Evolutionary conservation across 441 rosid species (phyloP).

Genomic region (Adansonia grandidieri): DNA sequence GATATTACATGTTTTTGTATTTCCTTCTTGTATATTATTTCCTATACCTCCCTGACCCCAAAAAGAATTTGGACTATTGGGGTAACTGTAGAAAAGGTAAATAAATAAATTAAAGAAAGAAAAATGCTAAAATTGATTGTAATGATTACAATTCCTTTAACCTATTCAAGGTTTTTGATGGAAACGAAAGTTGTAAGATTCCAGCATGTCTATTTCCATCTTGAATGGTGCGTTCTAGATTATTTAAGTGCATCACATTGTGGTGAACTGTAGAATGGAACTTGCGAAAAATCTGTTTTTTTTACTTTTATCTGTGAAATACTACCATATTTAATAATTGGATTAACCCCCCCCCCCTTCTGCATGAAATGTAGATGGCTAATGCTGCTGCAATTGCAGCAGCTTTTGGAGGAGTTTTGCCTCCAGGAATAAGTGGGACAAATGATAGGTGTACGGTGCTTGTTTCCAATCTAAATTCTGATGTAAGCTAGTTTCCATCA

Average conservation of each 20-base stretch:
- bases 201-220: neutral
- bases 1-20: neutral
- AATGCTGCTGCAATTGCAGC: constrained; percentile 93
- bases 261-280: neutral
- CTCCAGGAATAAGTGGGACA: constrained; percentile 95
- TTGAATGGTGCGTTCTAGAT: neutral
- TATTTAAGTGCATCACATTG: constrained; percentile 13
- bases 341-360: neutral
- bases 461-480: constrained; percentile 85
- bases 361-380: constrained; percentile 60
- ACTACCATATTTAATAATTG: neutral
- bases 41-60: neutral
- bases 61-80: neutral
- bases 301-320: constrained; percentile 9
- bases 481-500: constrained; percentile 54
- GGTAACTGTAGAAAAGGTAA: neutral
- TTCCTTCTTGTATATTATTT: neutral
- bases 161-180: neutral
- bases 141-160: neutral
- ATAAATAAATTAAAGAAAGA: neutral
- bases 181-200: constrained; percentile 1
- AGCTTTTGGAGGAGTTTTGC: constrained; percentile 96
- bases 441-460: constrained; percentile 93
- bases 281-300: neutral
- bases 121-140: neutral